Evolutionary conservation across 208 protist species (phyloP), one percentile per base, ranked within the genome.

Genomic region (Wallacemonas sp.): DNA sequence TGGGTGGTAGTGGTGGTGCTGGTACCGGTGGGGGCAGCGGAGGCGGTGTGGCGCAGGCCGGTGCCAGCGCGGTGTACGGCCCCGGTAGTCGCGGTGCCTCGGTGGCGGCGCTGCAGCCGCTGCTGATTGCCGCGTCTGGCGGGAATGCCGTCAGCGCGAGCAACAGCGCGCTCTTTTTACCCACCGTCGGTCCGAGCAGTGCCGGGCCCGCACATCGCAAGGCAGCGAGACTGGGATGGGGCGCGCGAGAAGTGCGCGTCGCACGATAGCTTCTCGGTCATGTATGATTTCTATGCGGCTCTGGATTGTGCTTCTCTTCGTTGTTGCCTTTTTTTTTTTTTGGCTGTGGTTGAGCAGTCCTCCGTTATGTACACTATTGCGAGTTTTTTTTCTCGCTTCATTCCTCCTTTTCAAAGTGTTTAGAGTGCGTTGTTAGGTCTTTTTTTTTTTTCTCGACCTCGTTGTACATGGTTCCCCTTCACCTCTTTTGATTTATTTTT

Each of bases 291-390:
- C n/a, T n/a, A n/a, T n/a, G n/a, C n/a, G n/a, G n/a, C n/a, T n/a
- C n/a, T n/a, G n/a, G n/a, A 11, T 59, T 16, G 52, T 59, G 14
- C 7, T 59, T 38, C 8, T 33, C 31, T n/a, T 39, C 20, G 7
- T 59, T 59, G 8, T 59, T 59, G 5, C 20, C 26, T 23, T 22
- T 59, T 59, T 59, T 41, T 59, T 59, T 59, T 59, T 41, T 14
- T 59, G 25, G 12, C 4, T 16, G 10, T 7, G 7, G 38, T 14
- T 42, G 38, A 42, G 38, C 38, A 14, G 38, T 14, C 38, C 7
- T 42, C 10, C 14, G 14, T 14, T 18, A 42, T 42, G n/a, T n/a
- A n/a, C n/a, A n/a, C n/a, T n/a, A n/a, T n/a, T n/a, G n/a, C n/a
- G n/a, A n/a, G n/a, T n/a, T n/a, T n/a, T n/a, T n/a, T n/a, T n/a